phyloP scores from a whole-genome alignment of 2,329 filamentous ascomycete genomes.

The Botryotinia globosa region DNA sequence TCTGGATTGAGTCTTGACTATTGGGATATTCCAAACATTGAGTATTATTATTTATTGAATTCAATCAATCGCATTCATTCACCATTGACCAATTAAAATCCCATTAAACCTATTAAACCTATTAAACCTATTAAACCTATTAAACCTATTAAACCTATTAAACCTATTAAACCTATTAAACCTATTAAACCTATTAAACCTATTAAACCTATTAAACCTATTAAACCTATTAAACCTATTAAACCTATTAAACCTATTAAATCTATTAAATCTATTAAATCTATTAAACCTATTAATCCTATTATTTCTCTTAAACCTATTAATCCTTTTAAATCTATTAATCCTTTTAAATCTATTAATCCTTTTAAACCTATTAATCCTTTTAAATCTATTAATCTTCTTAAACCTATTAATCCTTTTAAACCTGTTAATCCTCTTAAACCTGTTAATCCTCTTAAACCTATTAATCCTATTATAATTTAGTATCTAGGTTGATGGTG shows the following conservation, averaged over 20 bases:
- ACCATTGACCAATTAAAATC: not conserved
- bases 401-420: too few relatives aligned
- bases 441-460: too few relatives aligned
- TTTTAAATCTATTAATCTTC: too few relatives aligned
- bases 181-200: not conserved
- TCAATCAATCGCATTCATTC: not conserved
- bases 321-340: too few relatives aligned
- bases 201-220: not conserved
- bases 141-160: not conserved
- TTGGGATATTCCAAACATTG: constrained; percentile 2
- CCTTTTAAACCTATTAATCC: too few relatives aligned
- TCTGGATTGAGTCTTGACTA: not conserved
- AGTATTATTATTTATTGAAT: not conserved
- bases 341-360: too few relatives aligned
- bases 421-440: too few relatives aligned
- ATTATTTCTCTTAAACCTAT: too few relatives aligned
- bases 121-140: not conserved
- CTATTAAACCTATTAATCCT: not conserved
- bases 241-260: not conserved
- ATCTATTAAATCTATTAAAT: too few relatives aligned
- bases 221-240: not conserved
- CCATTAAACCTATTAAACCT: not conserved
- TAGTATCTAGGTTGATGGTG: not conserved
- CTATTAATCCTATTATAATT: not conserved
- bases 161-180: not conserved